A percentile compares a stretch with the other conserved stretches of the same genome.
Conservation (phyloP, 305 asterid genomes). For the Monarda citriodora region DNA sequence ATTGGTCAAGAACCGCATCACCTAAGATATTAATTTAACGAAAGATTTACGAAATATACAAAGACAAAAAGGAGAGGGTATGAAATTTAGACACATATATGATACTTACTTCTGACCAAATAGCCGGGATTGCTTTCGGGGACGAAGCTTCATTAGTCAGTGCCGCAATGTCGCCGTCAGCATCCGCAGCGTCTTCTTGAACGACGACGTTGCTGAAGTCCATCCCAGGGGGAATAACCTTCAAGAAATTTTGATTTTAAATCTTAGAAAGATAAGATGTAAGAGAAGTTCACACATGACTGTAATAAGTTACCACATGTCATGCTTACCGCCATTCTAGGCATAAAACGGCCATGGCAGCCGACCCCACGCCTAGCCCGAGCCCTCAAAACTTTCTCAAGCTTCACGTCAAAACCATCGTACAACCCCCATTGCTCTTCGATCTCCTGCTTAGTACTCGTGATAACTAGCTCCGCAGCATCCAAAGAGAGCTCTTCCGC, state of each 20-base stretch:
- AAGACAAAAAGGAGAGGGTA: neutral
- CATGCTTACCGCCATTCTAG: conserved; percentile 65
- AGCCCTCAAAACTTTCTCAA: conserved; percentile 60
- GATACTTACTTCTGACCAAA: conserved; percentile 82
- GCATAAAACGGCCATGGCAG: conserved; percentile 68
- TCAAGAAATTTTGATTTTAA: neutral
- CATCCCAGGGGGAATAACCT: conserved; percentile 99
- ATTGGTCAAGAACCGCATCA: conserved; percentile 86
- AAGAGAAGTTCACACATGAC: neutral
- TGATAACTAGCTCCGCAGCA: conserved; percentile 61
- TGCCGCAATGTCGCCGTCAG: conserved; percentile 65
- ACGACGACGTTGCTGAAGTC: conserved; percentile 81
- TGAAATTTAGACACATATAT: neutral
- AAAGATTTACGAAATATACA: neutral
- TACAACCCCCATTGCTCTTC: conserved; percentile 78
- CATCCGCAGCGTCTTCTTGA: conserved; percentile 66
- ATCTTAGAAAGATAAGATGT: neutral
- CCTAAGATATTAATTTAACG: conserved; percentile 31
- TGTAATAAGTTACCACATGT: too few species aligned
- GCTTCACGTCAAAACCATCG: conserved; percentile 59
- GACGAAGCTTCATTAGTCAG: conserved; percentile 63
- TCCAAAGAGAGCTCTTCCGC: conserved; percentile 69
- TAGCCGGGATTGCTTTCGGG: conserved; percentile 68
- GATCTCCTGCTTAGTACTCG: conserved; percentile 76
- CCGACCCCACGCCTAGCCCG: conserved; percentile 55